phyloP scores from a whole-genome alignment of 768 basidiomycete genomes.

The Leccinum truebloodii region DNA sequence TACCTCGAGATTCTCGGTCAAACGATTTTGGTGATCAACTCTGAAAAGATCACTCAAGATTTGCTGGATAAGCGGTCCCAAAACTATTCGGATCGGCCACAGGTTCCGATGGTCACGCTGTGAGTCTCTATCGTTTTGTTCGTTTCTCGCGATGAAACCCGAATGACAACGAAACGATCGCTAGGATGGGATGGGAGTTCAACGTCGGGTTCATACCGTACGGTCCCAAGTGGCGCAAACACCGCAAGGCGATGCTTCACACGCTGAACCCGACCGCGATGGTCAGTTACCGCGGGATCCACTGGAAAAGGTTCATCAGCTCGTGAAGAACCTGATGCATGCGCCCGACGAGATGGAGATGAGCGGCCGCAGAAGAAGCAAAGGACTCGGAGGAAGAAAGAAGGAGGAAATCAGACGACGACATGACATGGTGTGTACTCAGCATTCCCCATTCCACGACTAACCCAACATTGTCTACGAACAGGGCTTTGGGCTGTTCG shows the following conservation, averaged over 20 bases:
- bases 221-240: constrained; percentile 38
- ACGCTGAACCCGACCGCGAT: constrained; percentile 33
- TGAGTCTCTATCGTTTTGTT: constrained; percentile 2
- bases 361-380: too few relatives aligned
- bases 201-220: constrained; percentile 38
- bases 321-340: constrained; percentile 32
- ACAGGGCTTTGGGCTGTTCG: too few relatives aligned
- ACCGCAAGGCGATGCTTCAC: constrained; percentile 40
- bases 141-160: neutral
- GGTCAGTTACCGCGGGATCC: constrained; percentile 33
- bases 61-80: constrained; percentile 31
- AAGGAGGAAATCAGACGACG: too few relatives aligned
- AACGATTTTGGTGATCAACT: constrained; percentile 26
- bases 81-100: constrained; percentile 30
- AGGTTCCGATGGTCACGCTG: constrained; percentile 25
- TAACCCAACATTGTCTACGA: too few relatives aligned
- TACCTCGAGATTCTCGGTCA: constrained; percentile 30
- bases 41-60: constrained; percentile 26
- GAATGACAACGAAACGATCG: neutral
- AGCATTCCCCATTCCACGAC: too few relatives aligned
- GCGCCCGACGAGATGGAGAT: constrained; percentile 29
- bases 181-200: constrained; percentile 41
- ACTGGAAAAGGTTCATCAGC: constrained; percentile 33
- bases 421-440: too few relatives aligned
- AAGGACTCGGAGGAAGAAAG: too few relatives aligned